Evolutionary conservation across 768 basidiomycete genomes (phyloP), one percentile per base, ranked within the genome.

Genomic region (Amanita phalloides): DNA sequence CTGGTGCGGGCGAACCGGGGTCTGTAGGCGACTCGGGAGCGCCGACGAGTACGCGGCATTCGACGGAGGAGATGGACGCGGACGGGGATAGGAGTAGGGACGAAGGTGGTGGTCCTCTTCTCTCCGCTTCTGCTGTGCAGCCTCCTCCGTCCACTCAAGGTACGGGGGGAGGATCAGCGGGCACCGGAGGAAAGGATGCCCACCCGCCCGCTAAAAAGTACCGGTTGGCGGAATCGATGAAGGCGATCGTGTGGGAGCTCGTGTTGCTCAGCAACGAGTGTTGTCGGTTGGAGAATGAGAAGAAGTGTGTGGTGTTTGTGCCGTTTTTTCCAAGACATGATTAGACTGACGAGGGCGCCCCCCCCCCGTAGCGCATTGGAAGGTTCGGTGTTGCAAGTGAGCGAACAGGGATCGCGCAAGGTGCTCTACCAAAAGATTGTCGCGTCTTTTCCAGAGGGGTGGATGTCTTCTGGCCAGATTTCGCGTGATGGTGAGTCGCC

Each of bases 381-480:
- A 58, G 81, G 80, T 2, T 79, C 76, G 20, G 80, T 81, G 39
- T 72, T 82, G 37, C 77, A 79, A 61, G 81, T 91, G 5, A 89
- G 86, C 58, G 85, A 89, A 57, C 90, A 92, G 65, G 86, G 85
- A 1, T 66, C 82, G 57, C 71, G 90, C 48, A 94, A 93, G 71
- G 68, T 72, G 5, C 65, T 93, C 6, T 94, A 93, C 67, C 83
- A 90, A 63, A 86, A 83, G 66, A 89, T 92, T 53, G 84, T 90
- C 0, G 76, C 74, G n/a, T 80, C 79, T 1, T 92, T 88, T 65
- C 90, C 89, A 0, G 72, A 82, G 0, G 86, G 86, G 10, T 92
- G 90, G 90, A 80, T 91, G 70, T 81, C 82, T 26, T 88, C 86
- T 2, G 86, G 88, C 3, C 86, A 89, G 64, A 87, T 92, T 54